These are phyloP conservation scores for Lactarius trivialis DNA, from an alignment of 768 basidiomycete genomes.

Conservation along the genomic window DNA sequence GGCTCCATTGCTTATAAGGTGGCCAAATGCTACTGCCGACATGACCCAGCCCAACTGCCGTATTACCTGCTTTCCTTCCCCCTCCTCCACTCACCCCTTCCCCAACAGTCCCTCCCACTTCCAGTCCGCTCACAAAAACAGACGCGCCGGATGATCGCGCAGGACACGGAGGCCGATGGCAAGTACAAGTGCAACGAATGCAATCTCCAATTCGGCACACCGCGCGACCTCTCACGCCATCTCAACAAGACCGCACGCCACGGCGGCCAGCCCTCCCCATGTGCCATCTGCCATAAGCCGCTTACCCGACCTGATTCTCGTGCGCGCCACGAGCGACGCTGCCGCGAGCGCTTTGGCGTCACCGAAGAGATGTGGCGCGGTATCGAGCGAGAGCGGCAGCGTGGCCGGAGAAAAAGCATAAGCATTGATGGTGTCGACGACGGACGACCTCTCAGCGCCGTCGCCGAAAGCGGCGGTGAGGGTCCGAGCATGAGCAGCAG, in stretches of 20 bases:
- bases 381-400: slow-evolving; percentile 17
- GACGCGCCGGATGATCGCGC: slow-evolving; percentile 5
- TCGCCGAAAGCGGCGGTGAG: neutral
- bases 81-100: neutral
- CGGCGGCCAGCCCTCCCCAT: slow-evolving; percentile 17
- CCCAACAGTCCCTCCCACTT: neutral
- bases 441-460: neutral
- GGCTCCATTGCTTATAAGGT: slow-evolving; percentile 20
- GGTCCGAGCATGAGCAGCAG: neutral
- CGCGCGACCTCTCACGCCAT: slow-evolving; percentile 18
- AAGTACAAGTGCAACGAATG: slow-evolving; percentile 18
- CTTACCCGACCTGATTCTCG: slow-evolving; percentile 18
- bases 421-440: slow-evolving; percentile 11
- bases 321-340: slow-evolving; percentile 18
- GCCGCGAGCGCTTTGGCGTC: slow-evolving; percentile 21
- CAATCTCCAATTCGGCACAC: slow-evolving; percentile 21
- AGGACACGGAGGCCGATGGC: slow-evolving; percentile 12
- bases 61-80: neutral
- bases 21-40: neutral
- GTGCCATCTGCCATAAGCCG: slow-evolving; percentile 19
- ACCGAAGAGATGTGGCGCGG: slow-evolving; percentile 22
- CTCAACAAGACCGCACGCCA: slow-evolving; percentile 18
- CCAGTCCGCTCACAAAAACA: neutral
- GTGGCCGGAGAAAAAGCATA: slow-evolving; percentile 16
- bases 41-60: slow-evolving; percentile 1